Conservation (phyloP, 441 rosid genomes). For the Erodium texanum region DNA sequence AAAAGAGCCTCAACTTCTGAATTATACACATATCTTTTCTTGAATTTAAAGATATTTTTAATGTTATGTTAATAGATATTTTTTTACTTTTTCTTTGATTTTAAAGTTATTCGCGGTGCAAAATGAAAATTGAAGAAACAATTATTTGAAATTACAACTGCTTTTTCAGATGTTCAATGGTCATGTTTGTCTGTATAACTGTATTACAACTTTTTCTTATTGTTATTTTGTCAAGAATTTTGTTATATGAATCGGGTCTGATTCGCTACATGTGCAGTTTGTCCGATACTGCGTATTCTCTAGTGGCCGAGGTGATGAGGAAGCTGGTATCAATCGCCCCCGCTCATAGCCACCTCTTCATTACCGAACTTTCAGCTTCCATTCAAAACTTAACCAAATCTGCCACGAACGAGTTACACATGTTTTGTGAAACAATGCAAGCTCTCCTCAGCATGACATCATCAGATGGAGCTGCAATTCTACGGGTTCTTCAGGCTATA, state of each 20-base stretch:
- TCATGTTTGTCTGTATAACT: too few relatives aligned
- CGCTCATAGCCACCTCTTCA: slow-evolving; percentile 69
- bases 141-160: not conserved
- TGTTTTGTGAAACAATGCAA: slow-evolving; percentile 78
- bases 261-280: slow-evolving; percentile 39
- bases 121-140: not conserved
- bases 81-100: too few relatives aligned
- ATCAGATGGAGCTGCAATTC: slow-evolving; percentile 87
- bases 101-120: too few relatives aligned
- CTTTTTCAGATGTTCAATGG: too few relatives aligned
- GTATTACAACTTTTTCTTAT: not conserved
- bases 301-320: slow-evolving; percentile 87
- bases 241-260: slow-evolving; percentile 11
- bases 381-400: slow-evolving; percentile 66
- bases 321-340: slow-evolving; percentile 81
- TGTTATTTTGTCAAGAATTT: not conserved
- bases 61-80: too few relatives aligned
- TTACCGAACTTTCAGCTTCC: slow-evolving; percentile 71
- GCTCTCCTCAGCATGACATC: slow-evolving; percentile 68
- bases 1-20: too few relatives aligned
- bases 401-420: slow-evolving; percentile 70
- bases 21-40: too few relatives aligned
- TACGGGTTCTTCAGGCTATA: slow-evolving; percentile 84
- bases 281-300: slow-evolving; percentile 88
- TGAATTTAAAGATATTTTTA: too few relatives aligned